These are phyloP conservation scores for Ophiocordyceps camponoti-floridani DNA, from an alignment of 2,329 filamentous ascomycete genomes.

Conservation along the genomic window DNA sequence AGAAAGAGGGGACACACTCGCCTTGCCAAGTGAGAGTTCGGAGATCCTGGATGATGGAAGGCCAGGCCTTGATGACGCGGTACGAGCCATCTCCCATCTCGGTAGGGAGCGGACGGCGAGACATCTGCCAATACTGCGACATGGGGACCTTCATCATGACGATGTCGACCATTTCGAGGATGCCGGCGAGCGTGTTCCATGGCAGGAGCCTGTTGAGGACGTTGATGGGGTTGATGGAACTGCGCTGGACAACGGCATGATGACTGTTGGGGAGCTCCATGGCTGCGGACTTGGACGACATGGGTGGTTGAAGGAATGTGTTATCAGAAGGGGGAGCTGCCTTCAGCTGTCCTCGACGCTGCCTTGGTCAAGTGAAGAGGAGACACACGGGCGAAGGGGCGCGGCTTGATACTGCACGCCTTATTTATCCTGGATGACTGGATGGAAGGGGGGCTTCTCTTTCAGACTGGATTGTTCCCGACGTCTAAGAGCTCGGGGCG, in stretches of 20 bases:
- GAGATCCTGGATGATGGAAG: conserved; percentile 37
- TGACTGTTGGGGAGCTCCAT: neutral
- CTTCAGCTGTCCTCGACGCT: neutral
- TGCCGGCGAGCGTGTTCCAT: neutral
- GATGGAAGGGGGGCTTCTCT: neutral
- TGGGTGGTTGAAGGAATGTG: neutral
- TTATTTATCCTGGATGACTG: neutral
- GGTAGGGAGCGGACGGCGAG: conserved; percentile 41
- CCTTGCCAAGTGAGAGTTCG: conserved; percentile 31
- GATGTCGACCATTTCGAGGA: neutral
- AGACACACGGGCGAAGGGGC: too few relatives aligned
- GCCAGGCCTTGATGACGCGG: conserved; percentile 25
- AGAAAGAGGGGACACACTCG: conserved; percentile 5
- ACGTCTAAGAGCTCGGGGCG: neutral
- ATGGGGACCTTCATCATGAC: conserved; percentile 5
- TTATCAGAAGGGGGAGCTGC: neutral
- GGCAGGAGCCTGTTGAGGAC: neutral
- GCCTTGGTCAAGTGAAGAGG: too few relatives aligned
- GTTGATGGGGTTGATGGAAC: neutral
- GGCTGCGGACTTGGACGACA: neutral
- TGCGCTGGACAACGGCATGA: neutral
- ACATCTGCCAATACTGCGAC: conserved; percentile 22
- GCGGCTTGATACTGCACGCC: too few relatives aligned
- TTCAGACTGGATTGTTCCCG: neutral
- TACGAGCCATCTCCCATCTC: conserved; percentile 47